Conservation (phyloP, 2,329 filamentous ascomycete species). For the Tricladium varicosporioides region DNA sequence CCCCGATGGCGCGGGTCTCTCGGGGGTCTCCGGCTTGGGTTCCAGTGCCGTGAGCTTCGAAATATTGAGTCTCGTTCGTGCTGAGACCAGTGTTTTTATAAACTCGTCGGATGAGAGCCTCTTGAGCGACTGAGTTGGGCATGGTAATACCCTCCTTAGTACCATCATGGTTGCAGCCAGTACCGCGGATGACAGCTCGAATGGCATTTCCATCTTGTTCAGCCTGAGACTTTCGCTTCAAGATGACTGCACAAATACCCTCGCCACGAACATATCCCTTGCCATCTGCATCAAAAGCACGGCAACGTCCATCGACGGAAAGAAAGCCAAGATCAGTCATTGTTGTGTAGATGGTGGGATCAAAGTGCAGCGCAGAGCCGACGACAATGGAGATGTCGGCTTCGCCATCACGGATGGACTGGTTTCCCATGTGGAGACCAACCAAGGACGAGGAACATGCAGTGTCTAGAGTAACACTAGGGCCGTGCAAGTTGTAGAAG, state of each 20-base stretch:
- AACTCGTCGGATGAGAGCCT: slow-evolving; percentile 6
- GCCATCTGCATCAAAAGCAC: slow-evolving; percentile 43
- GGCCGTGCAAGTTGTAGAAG: slow-evolving; percentile 34
- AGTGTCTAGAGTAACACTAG: slow-evolving; percentile 55
- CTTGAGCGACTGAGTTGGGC: slow-evolving; percentile 44
- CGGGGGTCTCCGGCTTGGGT: slow-evolving; percentile 14
- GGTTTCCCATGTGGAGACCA: slow-evolving; percentile 51
- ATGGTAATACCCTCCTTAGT: slow-evolving; percentile 42
- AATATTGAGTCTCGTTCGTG: slow-evolving; percentile 7
- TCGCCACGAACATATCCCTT: slow-evolving; percentile 64
- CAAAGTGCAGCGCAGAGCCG: slow-evolving; percentile 43
- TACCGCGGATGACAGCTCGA: slow-evolving; percentile 40
- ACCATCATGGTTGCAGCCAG: slow-evolving; percentile 43
- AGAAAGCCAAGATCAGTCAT: slow-evolving; percentile 36
- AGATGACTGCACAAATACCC: slow-evolving; percentile 53
- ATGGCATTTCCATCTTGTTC: slow-evolving; percentile 41
- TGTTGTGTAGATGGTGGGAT: slow-evolving; percentile 13
- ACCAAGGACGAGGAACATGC: slow-evolving; percentile 56
- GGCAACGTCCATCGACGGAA: neutral
- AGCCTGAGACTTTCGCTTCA: slow-evolving; percentile 53
- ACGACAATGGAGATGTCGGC: slow-evolving; percentile 41
- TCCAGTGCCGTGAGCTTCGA: slow-evolving; percentile 16
- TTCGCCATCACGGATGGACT: slow-evolving; percentile 45
- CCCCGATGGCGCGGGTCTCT: slow-evolving; percentile 12
- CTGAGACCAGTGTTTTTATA: slow-evolving; percentile 7